A percentile compares a stretch with the other conserved stretches of the same genome.
These are phyloP conservation scores for Globisporangium yorkense DNA, from an alignment of 352 stramenopile genomes.

Conservation along the genomic window DNA sequence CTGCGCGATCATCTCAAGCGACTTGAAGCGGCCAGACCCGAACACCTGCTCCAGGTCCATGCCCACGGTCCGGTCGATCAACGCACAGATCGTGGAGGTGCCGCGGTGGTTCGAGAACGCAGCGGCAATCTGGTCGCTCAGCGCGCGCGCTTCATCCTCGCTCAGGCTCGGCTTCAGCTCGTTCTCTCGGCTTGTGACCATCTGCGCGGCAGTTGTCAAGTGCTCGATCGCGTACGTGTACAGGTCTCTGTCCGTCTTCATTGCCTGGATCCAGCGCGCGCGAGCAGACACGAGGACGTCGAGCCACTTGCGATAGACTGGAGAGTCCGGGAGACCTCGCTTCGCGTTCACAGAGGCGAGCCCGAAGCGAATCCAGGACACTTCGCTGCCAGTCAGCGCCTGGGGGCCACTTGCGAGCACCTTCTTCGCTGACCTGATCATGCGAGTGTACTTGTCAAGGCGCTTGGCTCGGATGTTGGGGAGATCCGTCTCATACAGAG, in stretches of 20 bases:
- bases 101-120: not conserved
- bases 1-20: constrained; percentile 7
- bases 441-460: constrained; percentile 1
- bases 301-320: constrained; percentile 3
- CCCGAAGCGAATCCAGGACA: constrained; percentile 7
- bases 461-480: not conserved
- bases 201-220: not conserved
- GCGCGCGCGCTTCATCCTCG: not conserved
- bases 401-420: not conserved
- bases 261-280: not conserved
- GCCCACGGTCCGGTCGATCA: not conserved
- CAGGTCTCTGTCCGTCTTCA: not conserved
- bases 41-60: constrained; percentile 4
- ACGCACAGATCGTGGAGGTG: not conserved
- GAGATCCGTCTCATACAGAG: not conserved
- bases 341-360: constrained; percentile 8
- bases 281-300: not conserved
- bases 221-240: not conserved
- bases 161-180: constrained; percentile 3
- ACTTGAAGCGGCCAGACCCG: constrained; percentile 3
- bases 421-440: not conserved
- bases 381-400: constrained; percentile 9
- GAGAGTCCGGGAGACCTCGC: constrained; percentile 8
- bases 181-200: not conserved
- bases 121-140: not conserved